Base-by-base conservation (phyloP, 2,329 filamentous ascomycete genomes). In the Stemphylium beticola region DNA sequence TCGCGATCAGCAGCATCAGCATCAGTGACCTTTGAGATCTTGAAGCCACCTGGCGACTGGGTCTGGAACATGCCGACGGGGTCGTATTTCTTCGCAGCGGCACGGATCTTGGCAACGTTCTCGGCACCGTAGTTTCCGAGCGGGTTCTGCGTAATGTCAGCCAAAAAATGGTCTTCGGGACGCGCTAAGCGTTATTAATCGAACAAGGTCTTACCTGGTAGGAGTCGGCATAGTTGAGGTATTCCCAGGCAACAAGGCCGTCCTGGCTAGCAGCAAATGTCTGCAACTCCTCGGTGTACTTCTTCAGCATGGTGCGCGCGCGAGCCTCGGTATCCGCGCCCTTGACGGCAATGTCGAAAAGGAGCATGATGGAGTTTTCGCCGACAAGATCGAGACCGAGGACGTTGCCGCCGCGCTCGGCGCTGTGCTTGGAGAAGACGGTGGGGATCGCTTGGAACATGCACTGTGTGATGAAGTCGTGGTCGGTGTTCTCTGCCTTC, bases 1-100 rank as follows among this genome's bases (percentile, higher is more conserved):
- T 52, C 49, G 4, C 32, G 42, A 18, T 40, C 37, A 15, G 37
- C 15, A n/a, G 17, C 14, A 15, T 11, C 33, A 3, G 38, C 14
- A 15, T 11, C 33, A 4, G 32, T 24, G 3, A 66, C 59, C 22
- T 54, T 62, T 1, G 65, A 62, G 11, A 73, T 62, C 64, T 81
- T 81, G 56, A 79, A 80, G 29, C 75, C 74, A n/a, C 78, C 77
- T 1, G 76, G 76, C 29, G 73, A 65, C 15, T 74, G 58, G 4
- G 45, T 75, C 62, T 79, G 76, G 51, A 77, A 80, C 4, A 80
- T 62, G 2, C 66, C 61, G 1, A 60, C 49, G 0, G 77, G 76
- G 52, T 81, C 79, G 50, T 77, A 79, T 50, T 71, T 72, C 17
- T 44, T 55, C 0, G 71, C 68, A 3, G 77, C 69, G 2, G 62